These are phyloP conservation scores for Amauroascus verrucosus DNA, from an alignment of 2,329 filamentous ascomycete genomes.

Conservation along the genomic window DNA sequence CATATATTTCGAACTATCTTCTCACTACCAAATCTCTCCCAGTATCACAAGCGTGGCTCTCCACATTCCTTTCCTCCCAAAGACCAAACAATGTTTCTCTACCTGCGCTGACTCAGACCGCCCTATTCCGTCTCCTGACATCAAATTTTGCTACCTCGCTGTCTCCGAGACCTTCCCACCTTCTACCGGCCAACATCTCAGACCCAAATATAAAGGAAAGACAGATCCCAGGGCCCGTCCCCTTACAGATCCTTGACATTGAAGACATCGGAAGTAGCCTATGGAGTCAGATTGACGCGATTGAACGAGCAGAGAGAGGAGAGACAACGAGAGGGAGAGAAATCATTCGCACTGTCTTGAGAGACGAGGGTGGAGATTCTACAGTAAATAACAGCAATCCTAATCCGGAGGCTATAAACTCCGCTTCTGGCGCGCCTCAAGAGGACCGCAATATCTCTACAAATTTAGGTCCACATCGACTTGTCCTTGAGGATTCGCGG, in stretches of 20 bases:
- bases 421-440: slow-evolving; percentile 5
- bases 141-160: slow-evolving; percentile 62
- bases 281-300: slow-evolving; percentile 78
- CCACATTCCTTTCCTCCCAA: slow-evolving; percentile 49
- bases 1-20: slow-evolving; percentile 42
- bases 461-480: slow-evolving; percentile 56
- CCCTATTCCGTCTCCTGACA: slow-evolving; percentile 67
- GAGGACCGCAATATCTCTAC: slow-evolving; percentile 8
- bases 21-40: slow-evolving; percentile 44
- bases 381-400: slow-evolving; percentile 6
- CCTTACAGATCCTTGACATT: slow-evolving; percentile 75
- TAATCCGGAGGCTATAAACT: slow-evolving; percentile 10
- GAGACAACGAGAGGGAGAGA: slow-evolving; percentile 57
- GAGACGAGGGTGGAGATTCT: slow-evolving; percentile 35
- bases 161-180: slow-evolving; percentile 31
- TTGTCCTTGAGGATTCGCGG: slow-evolving; percentile 69
- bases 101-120: slow-evolving; percentile 64
- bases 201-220: slow-evolving; percentile 47
- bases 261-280: slow-evolving; percentile 70
- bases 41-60: slow-evolving; percentile 54
- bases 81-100: slow-evolving; percentile 48
- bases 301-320: slow-evolving; percentile 43
- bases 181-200: slow-evolving; percentile 50
- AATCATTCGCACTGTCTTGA: slow-evolving; percentile 61
- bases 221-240: slow-evolving; percentile 50